Evolutionary conservation across 2,329 filamentous ascomycete species (phyloP), one percentile per base, ranked within the genome.

Genomic region (Cladorrhinum sp.): DNA sequence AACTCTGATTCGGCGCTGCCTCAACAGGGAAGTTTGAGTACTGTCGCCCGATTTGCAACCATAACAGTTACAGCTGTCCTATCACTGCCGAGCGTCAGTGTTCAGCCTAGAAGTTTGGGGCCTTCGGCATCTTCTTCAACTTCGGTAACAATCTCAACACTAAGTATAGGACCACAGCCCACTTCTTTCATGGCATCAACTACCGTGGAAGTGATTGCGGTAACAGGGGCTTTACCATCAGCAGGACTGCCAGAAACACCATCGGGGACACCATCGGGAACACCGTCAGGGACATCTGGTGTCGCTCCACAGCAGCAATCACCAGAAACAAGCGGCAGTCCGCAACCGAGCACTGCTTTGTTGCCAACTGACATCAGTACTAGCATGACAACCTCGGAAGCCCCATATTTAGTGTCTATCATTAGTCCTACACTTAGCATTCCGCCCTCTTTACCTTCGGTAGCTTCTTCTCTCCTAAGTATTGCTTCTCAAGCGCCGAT

Each of bases 31-130:
- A 18, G 18, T 18, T 29, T 20, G 6, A 55, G 20, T 3, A 38
- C 8, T 45, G 32, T 5, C 32, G 16, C 32, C 32, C 4, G 10
- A 8, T 3, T 20, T 38, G 32, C 22, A n/a, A 7, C 38, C 18
- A 24, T 54, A 13, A 41, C 52, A 13, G 55, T 36, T 24, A 18
- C 53, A 24, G 18, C 23, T 25, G 32, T 20, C 22, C 32, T n/a
- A 18, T 45, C 36, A 25, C 36, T 22, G 20, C 23, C 27, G 38
- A 41, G 32, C 32, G 36, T 45, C 32, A 55, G 53, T 24, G 20
- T 41, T 41, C 53, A 55, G 23, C 56, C 56, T 27, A 38, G 27
- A 45, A 58, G 24, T 13, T n/a, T 27, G 16, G 29, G 56, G 22
- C 13, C n/a, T 38, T 8, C 25, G 45, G 22, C 22, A 13, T 25